phyloP scores from a whole-genome alignment of 768 basidiomycete genomes.

The Dentipellis sp. region DNA sequence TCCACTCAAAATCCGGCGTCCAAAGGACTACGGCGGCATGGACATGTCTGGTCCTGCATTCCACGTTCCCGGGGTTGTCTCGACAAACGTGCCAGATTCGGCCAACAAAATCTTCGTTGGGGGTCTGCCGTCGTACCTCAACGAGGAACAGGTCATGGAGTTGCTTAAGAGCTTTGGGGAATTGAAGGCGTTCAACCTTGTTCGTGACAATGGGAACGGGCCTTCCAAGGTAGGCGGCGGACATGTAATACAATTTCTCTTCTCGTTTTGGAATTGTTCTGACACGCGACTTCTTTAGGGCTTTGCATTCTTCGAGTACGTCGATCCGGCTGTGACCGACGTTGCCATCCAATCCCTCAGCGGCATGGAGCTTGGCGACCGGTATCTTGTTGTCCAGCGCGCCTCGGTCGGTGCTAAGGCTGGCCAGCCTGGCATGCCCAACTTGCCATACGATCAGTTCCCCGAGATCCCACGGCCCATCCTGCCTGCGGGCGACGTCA shows the following conservation, averaged over 20 bases:
- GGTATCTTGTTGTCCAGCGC: slow-evolving; percentile 91
- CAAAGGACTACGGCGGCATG: slow-evolving; percentile 93
- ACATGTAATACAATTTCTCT: background rate
- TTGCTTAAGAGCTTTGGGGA: slow-evolving; percentile 96
- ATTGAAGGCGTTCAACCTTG: slow-evolving; percentile 94
- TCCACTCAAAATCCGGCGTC: slow-evolving; percentile 95
- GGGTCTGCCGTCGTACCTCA: slow-evolving; percentile 89
- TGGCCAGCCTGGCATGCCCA: slow-evolving; percentile 50
- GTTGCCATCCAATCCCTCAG: slow-evolving; percentile 93
- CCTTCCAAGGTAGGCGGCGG: slow-evolving; percentile 62
- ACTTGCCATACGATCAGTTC: slow-evolving; percentile 72
- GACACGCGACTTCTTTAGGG: slow-evolving; percentile 44
- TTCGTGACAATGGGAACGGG: slow-evolving; percentile 86
- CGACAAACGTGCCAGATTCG: slow-evolving; percentile 93
- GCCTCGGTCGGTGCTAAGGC: slow-evolving; percentile 91
- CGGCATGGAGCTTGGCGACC: slow-evolving; percentile 96
- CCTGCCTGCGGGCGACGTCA: slow-evolving; percentile 72
- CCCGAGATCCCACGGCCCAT: slow-evolving; percentile 82
- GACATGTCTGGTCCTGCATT: slow-evolving; percentile 41
- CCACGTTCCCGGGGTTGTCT: slow-evolving; percentile 92
- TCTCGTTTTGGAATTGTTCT: background rate
- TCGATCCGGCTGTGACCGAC: slow-evolving; percentile 82
- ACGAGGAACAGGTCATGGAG: slow-evolving; percentile 98
- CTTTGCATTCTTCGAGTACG: slow-evolving; percentile 99
- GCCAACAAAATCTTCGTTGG: slow-evolving; percentile 98